Conservation (phyloP, 352 stramenopile species). For the Achlya hypogyna region DNA sequence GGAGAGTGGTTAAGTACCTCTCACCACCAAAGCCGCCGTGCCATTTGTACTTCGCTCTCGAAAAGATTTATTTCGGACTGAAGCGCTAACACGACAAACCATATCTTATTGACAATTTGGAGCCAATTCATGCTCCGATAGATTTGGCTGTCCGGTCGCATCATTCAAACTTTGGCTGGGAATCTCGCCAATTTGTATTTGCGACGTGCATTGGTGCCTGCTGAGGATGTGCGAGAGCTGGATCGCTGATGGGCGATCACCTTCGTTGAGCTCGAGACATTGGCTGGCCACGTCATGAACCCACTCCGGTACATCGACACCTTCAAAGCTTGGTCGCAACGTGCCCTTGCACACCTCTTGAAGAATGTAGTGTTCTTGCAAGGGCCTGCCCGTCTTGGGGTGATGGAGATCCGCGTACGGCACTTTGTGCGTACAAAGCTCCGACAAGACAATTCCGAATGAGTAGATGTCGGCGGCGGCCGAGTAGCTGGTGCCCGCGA, state of each 20-base stretch:
- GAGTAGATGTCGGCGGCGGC: slow-evolving; percentile 27
- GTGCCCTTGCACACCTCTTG: neutral
- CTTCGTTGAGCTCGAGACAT: neutral
- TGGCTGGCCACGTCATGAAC: neutral
- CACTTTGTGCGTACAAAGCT: slow-evolving; percentile 42
- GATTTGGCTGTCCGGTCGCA: too few species aligned
- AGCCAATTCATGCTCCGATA: too few species aligned
- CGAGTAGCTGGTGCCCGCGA: slow-evolving; percentile 23
- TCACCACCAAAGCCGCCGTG: too few species aligned
- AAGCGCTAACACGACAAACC: too few species aligned
- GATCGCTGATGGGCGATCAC: neutral
- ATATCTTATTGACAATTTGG: too few species aligned
- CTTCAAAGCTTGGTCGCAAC: neutral
- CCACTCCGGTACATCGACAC: neutral
- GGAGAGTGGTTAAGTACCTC: too few species aligned
- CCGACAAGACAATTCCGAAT: slow-evolving; percentile 34
- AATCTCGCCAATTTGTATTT: too few species aligned
- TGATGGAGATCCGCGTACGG: slow-evolving; percentile 37
- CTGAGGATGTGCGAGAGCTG: neutral
- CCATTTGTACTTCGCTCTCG: too few species aligned
- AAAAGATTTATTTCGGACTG: too few species aligned
- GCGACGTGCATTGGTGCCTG: too few species aligned
- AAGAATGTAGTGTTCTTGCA: neutral
- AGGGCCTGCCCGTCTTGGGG: neutral
- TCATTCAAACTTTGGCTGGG: too few species aligned